Evolutionary conservation across 2,329 filamentous ascomycete species (phyloP).

Genomic region (Clonostachys solani): DNA sequence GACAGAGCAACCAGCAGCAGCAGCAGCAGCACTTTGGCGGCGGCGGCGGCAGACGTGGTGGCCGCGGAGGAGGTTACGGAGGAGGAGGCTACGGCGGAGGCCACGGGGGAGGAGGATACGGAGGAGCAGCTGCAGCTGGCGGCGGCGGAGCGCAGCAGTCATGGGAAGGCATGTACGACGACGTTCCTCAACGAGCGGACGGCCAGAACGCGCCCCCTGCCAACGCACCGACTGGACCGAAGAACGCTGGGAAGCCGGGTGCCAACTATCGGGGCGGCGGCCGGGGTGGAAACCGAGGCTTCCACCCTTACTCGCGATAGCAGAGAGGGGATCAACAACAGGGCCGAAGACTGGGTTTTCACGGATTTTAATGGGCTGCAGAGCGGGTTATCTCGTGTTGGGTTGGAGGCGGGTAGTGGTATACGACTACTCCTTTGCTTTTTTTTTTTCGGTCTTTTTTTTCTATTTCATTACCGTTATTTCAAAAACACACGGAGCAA

Average conservation of each 20-base stretch:
- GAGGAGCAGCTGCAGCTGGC: slow-evolving; percentile 16
- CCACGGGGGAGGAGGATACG: slow-evolving; percentile 26
- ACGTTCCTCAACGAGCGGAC: slow-evolving; percentile 78
- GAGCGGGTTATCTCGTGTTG: too few relatives aligned
- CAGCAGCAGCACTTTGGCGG: slow-evolving; percentile 34
- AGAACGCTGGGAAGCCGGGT: slow-evolving; percentile 88
- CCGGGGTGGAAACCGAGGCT: slow-evolving; percentile 69
- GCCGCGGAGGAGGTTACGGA: slow-evolving; percentile 21
- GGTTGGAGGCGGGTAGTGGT: too few relatives aligned
- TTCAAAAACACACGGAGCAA: too few relatives aligned
- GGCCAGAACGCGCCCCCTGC: slow-evolving; percentile 44
- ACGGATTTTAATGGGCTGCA: too few relatives aligned
- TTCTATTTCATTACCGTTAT: too few relatives aligned
- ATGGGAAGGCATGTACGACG: slow-evolving; percentile 98
- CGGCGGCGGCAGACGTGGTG: slow-evolving; percentile 17
- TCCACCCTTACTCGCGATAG: slow-evolving; percentile 65
- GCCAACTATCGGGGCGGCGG: slow-evolving; percentile 93
- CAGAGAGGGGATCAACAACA: too few relatives aligned
- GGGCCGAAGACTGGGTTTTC: too few relatives aligned
- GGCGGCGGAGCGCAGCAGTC: slow-evolving; percentile 57
- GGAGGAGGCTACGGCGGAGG: slow-evolving; percentile 13
- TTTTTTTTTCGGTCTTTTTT: too few relatives aligned
- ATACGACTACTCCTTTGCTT: too few relatives aligned
- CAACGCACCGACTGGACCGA: slow-evolving; percentile 84
- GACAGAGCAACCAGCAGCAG: slow-evolving; percentile 36